Percentiles rank a stretch among this genome's conserved stretches.
Conservation (phyloP, 2,329 filamentous ascomycete species). For the Phyllosticta citrichinensis region DNA sequence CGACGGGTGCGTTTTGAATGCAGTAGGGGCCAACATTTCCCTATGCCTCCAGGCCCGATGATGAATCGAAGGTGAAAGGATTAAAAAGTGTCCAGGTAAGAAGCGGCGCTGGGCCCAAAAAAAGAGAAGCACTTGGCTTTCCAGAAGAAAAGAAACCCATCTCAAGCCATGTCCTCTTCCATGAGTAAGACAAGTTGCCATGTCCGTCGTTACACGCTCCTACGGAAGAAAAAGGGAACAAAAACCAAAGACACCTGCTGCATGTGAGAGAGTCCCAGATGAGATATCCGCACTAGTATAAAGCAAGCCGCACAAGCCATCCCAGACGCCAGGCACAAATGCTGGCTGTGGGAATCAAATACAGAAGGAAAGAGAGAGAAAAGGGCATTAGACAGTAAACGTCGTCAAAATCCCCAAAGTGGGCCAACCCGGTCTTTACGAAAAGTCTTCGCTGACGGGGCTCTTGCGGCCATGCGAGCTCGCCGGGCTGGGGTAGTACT, state of each 20-base stretch:
- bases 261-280: background rate
- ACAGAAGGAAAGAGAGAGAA: background rate
- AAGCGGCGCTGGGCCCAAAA: background rate
- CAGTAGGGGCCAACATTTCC: background rate
- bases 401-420: slow-evolving; percentile 9
- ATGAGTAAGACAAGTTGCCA: background rate
- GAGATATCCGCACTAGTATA: background rate
- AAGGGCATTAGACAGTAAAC: slow-evolving; percentile 11
- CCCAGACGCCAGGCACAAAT: background rate
- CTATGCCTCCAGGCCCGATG: background rate
- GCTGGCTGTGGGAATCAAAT: background rate
- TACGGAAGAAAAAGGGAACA: background rate
- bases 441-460: slow-evolving; percentile 12
- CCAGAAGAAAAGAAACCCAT: background rate
- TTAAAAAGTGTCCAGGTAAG: background rate
- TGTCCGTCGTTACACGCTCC: background rate
- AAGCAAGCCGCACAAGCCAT: background rate
- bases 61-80: background rate
- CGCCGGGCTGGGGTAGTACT: background rate
- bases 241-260: background rate
- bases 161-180: background rate
- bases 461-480: background rate
- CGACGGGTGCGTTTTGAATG: background rate
- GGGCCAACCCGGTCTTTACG: slow-evolving; percentile 21
- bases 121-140: background rate